Percentiles rank a stretch among this genome's conserved stretches.
These are phyloP conservation scores for Candida golubevii DNA, from an alignment of 805 yeast genomes.

Conservation along the genomic window DNA sequence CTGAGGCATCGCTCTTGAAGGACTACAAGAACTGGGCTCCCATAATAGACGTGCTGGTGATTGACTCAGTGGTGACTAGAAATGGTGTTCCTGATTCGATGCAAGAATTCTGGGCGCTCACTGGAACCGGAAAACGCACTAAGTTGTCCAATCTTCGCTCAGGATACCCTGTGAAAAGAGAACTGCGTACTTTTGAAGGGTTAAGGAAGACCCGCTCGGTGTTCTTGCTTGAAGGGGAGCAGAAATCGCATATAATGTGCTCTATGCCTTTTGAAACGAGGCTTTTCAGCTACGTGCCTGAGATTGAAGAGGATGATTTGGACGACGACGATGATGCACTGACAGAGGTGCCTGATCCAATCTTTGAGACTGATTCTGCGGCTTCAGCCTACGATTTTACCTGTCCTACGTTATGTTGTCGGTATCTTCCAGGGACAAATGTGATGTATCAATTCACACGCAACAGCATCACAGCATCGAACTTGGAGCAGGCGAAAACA, in stretches of 20 bases:
- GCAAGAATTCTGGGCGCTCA: slow-evolving; percentile 43
- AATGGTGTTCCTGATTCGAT: slow-evolving; percentile 15
- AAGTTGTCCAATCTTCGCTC: slow-evolving; percentile 28
- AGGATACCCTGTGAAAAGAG: slow-evolving; percentile 29
- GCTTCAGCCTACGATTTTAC: slow-evolving; percentile 10
- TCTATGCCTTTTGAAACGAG: slow-evolving; percentile 36
- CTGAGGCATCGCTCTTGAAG: slow-evolving; percentile 20
- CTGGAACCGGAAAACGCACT: slow-evolving; percentile 34
- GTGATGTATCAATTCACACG: slow-evolving; percentile 27
- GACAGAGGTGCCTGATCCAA: slow-evolving; percentile 15
- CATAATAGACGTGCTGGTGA: slow-evolving; percentile 35
- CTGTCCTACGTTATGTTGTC: slow-evolving; percentile 15
- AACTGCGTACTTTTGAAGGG: slow-evolving; percentile 23
- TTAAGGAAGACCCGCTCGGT: slow-evolving; percentile 29
- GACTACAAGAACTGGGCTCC: slow-evolving; percentile 49
- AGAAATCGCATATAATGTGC: slow-evolving; percentile 26
- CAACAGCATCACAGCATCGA: slow-evolving; percentile 17
- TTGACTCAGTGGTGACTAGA: slow-evolving; percentile 24
- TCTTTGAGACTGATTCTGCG: slow-evolving; percentile 25
- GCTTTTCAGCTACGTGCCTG: slow-evolving; percentile 30
- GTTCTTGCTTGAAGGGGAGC: slow-evolving; percentile 16
- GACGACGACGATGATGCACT: slow-evolving; percentile 20
- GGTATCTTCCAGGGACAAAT: slow-evolving; percentile 11
- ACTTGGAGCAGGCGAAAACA: slow-evolving; percentile 12
- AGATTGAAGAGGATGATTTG: slow-evolving; percentile 19